Evolutionary conservation across 1,284 basidiomycete species (phyloP).

Genomic region (Grifola frondosa): DNA sequence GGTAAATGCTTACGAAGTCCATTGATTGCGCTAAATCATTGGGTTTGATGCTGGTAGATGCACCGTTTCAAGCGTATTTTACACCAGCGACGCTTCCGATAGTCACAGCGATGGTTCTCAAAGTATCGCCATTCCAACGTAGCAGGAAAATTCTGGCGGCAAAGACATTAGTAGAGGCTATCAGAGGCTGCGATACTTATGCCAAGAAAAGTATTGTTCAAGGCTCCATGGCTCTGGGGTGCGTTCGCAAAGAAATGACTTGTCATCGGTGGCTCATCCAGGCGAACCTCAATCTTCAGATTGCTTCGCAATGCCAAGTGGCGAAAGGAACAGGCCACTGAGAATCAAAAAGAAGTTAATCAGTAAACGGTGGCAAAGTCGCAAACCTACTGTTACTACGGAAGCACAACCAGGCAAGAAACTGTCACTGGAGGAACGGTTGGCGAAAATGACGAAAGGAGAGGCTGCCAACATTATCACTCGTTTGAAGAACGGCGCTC

Average conservation of each 20-base stretch:
- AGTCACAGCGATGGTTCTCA: conserved; percentile 44
- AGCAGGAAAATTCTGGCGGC: conserved; percentile 57
- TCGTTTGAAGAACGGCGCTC: conserved; percentile 74
- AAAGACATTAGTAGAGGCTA: conserved; percentile 50
- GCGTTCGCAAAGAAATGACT: conserved; percentile 15
- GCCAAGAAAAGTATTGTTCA: conserved; percentile 51
- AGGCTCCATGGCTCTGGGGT: conserved; percentile 50
- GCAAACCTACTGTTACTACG: conserved; percentile 17
- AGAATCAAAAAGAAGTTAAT: conserved; percentile 63
- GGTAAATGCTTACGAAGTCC: conserved; percentile 29
- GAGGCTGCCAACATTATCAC: conserved; percentile 78
- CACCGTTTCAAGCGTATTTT: conserved; percentile 48
- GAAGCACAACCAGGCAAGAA: conserved; percentile 9
- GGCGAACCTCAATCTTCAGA: conserved; percentile 35
- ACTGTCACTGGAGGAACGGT: conserved; percentile 26
- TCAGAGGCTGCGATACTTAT: conserved; percentile 72
- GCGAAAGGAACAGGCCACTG: conserved; percentile 67
- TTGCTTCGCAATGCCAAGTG: conserved; percentile 70
- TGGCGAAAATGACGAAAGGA: conserved; percentile 65
- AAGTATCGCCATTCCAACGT: conserved; percentile 54
- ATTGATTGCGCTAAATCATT: conserved; percentile 9
- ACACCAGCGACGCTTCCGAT: conserved; percentile 52
- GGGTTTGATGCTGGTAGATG: conserved; percentile 29
- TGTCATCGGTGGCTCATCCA: background rate
- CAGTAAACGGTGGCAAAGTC: conserved; percentile 54